phyloP scores from a whole-genome alignment of 768 basidiomycete genomes.

The Amanita pallidorosea region DNA sequence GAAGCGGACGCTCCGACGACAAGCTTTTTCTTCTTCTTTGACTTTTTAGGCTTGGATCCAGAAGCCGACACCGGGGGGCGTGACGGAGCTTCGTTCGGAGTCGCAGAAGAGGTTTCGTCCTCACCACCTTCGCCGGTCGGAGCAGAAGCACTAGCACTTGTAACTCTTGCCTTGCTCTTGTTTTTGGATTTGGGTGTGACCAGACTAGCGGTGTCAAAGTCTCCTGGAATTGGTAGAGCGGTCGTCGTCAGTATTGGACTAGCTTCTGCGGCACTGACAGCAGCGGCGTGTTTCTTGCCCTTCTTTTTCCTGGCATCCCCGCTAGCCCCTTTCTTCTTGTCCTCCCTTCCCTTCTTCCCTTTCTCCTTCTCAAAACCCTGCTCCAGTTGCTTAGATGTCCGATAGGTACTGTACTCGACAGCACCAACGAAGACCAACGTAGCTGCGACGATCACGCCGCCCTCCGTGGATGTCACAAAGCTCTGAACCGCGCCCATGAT shows the following conservation, averaged over 20 bases:
- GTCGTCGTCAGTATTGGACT: background rate
- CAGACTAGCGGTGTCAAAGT: background rate
- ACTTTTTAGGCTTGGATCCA: conserved; percentile 8
- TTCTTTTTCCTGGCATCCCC: conserved; percentile 6
- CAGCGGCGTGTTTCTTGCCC: conserved; percentile 7
- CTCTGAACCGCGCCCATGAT: conserved; percentile 39
- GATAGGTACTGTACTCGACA: conserved; percentile 27
- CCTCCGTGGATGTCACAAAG: conserved; percentile 23
- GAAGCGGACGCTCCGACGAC: background rate
- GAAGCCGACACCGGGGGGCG: background rate
- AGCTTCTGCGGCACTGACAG: conserved; percentile 4
- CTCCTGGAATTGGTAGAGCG: background rate
- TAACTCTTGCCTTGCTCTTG: background rate
- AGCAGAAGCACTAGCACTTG: background rate
- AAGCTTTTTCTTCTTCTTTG: conserved; percentile 9
- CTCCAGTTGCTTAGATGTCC: conserved; percentile 9
- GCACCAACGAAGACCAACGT: conserved; percentile 26
- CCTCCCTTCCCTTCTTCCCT: conserved; percentile 13
- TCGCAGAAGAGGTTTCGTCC: background rate
- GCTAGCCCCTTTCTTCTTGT: conserved; percentile 7
- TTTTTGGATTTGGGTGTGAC: background rate
- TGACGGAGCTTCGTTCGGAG: background rate
- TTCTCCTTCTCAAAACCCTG: conserved; percentile 12
- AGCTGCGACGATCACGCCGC: conserved; percentile 19
- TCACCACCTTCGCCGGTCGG: background rate